Evolutionary conservation across 73 alveolate species (phyloP), one percentile per base, ranked within the genome.

Genomic region (Diophrys appendiculata): DNA sequence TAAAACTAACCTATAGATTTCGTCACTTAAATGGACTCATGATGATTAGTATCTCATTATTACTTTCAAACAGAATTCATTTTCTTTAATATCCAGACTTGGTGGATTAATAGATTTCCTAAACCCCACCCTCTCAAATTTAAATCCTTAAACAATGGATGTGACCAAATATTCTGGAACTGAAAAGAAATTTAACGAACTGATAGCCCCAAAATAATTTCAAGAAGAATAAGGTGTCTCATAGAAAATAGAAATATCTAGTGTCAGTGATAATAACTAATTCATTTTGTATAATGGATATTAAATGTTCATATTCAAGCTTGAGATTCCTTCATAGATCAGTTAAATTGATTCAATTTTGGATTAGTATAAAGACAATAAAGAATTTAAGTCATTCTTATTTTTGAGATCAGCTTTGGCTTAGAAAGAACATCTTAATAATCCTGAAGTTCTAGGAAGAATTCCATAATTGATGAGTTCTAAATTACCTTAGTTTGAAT

Each of bases 401-500:
- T 86, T 86, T 33, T 43, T 86, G 13, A 79, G 89, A 68, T 74
- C 73, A 13, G 67, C 85, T 32, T 30, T 86, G 2, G 33, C 81
- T 29, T 72, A 71, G 13, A 80, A 71, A 35, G 54, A 34, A 24
- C 53, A 68, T 22, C 55, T 78, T 11, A 30, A 70, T 24, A 83
- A 79, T 52, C 88, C 93, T 29, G 89, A 78, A 14, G 73, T 79
- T 43, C 74, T 86, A 13, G 93, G 80, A 29, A 64, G 65, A 31
- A 86, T 86, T 11, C 93, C 93, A 0, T 24, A 73, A 33, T 83
- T 86, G 0, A 33, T 86, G 68, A 79, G 81, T 32, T 71, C 84
- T 31, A 86, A 86, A 52, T 81, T 86, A 1, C 93, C 93, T 2
- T 81, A 78, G 24, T 86, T 86, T 69, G 93, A 86, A 65, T 86